These are phyloP conservation scores for Paraphoma chrysanthemicola DNA, from an alignment of 2,329 filamentous ascomycete species.

Conservation along the genomic window DNA sequence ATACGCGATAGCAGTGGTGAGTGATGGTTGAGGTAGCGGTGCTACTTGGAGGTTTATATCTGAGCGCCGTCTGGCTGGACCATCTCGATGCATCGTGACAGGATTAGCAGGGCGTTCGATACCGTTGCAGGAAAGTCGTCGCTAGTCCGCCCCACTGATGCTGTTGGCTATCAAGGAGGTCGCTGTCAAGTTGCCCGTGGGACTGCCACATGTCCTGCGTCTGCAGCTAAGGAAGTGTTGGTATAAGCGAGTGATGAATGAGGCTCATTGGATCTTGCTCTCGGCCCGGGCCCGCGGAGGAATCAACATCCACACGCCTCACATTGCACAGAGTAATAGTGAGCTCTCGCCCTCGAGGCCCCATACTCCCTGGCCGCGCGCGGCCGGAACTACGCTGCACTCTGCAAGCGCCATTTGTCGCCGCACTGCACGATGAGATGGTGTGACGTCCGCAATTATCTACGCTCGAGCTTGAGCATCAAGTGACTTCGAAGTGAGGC, in stretches of 20 bases:
- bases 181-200: conserved; percentile 41
- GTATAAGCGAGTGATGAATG: conserved; percentile 33
- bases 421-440: conserved; percentile 32
- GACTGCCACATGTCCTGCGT: conserved; percentile 50
- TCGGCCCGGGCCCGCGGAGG: conserved; percentile 39
- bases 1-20: conserved; percentile 17
- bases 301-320: conserved; percentile 38
- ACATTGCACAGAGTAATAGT: conserved; percentile 27
- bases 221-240: conserved; percentile 45
- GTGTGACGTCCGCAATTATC: conserved; percentile 25
- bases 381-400: conserved; percentile 28
- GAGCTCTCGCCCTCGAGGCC: conserved; percentile 14
- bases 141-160: conserved; percentile 43
- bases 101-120: conserved; percentile 38
- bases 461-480: background rate
- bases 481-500: conserved; percentile 14
- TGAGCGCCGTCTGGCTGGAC: conserved; percentile 26
- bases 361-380: conserved; percentile 24
- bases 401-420: conserved; percentile 35
- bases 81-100: conserved; percentile 32
- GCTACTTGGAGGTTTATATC: conserved; percentile 43
- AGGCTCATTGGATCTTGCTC: conserved; percentile 36
- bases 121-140: conserved; percentile 38
- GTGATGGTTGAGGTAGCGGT: conserved; percentile 22
- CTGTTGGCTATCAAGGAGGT: conserved; percentile 44